These are phyloP conservation scores for Brassica hybrid DNA, from an alignment of 441 rosid genomes.

Conservation along the genomic window DNA sequence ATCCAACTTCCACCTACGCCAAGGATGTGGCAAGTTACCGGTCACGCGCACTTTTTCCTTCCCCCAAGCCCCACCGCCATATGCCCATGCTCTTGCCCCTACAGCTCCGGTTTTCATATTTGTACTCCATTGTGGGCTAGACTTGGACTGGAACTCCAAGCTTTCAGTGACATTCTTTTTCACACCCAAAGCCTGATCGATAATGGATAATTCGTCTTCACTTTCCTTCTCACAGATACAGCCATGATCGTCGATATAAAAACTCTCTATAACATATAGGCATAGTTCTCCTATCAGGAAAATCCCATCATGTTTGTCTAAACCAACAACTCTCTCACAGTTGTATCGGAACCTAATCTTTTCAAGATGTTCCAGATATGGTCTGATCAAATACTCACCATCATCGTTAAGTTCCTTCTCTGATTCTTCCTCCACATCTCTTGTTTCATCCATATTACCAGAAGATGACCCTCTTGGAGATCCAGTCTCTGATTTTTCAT, in stretches of 20 bases:
- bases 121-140: conserved; percentile 68
- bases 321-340: conserved; percentile 90
- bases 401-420: conserved; percentile 84
- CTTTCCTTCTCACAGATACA: conserved; percentile 92
- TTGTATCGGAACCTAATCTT: conserved; percentile 84
- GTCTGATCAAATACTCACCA: conserved; percentile 96
- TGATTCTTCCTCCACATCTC: conserved; percentile 62
- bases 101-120: conserved; percentile 54
- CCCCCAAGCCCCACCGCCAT: conserved; percentile 99
- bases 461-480: conserved; percentile 78
- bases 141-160: conserved; percentile 78
- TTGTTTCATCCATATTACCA: conserved; percentile 62
- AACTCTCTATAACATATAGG: conserved; percentile 85
- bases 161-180: conserved; percentile 71
- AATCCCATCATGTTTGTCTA: conserved; percentile 96
- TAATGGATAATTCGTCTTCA: conserved; percentile 93
- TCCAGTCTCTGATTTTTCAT: conserved; percentile 71
- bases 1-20: conserved; percentile 97
- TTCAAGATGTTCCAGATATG: conserved; percentile 87
- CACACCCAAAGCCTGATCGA: conserved; percentile 98
- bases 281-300: conserved; percentile 89
- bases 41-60: conserved; percentile 78
- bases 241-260: conserved; percentile 77
- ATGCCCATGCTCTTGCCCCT: conserved; percentile 99
- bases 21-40: conserved; percentile 86